Base-by-base conservation (phyloP, 768 basidiomycete genomes). In the Trametes meyenii region DNA sequence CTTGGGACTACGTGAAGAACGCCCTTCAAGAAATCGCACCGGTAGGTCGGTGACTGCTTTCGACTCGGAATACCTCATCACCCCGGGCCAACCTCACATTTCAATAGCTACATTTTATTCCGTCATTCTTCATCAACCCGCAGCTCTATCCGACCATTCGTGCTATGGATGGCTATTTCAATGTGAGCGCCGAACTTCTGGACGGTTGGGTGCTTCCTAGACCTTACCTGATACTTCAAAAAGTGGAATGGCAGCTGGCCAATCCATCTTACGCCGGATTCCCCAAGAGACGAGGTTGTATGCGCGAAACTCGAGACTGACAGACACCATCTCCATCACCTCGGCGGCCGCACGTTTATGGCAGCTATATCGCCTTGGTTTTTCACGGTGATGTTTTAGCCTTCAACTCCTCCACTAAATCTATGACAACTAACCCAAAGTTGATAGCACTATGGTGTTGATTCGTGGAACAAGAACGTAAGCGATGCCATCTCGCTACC, bases 381-480 rank as follows among this genome's bases (percentile, higher is more conserved):
- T 76, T 92, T 89, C 72, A 89, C 91, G 4, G 77, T 74, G 51
- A 61, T 64, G 23, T 35, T 19, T 3, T 17, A 23, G 2, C n/a
- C 39, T 33, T 33, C 29, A 33, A 33, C 4, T 33, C 8, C 29
- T 33, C 29, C 29, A 33, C 29, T 33, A 33, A 33, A 33, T 8
- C 4, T 17, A 44, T 42, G 42, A 46, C 14, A 17, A 51, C 24
- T 21, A 2, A n/a, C 8, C 14, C 7, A 8, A 26, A 33, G 7
- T 3, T 12, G 12, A 12, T 35, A 72, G 72, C 90, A 93, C 67
- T 92, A 91, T 69, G 80, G 85, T n/a, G 74, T 79, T 11, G 74
- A 90, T 45, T 79, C 83, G 0, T 90, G 84, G 72, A 84, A 92
- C 72, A 92, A 92, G 72, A 92, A 92, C 66, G 86, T 86, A 63